A percentile compares a stretch with the other conserved stretches of the same genome.
phyloP scores from a whole-genome alignment of 805 yeast species.

The Saccharomycopsis microspora region DNA sequence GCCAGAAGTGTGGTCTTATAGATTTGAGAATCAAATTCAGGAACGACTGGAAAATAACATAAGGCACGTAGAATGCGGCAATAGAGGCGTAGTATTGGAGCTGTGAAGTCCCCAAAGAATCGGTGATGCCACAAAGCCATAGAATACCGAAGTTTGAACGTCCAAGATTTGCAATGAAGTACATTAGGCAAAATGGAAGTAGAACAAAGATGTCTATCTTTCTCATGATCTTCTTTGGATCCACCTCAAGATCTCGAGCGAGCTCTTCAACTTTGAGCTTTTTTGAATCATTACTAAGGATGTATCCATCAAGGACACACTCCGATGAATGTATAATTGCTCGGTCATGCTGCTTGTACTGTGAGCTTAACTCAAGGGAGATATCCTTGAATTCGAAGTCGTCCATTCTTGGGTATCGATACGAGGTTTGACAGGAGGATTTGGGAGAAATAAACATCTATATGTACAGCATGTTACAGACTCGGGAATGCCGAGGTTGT shows the following conservation, averaged over 20 bases:
- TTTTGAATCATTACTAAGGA: conserved; percentile 7
- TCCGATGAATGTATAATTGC: background rate
- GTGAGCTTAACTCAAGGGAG: no score
- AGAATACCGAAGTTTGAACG: conserved; percentile 70
- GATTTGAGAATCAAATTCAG: conserved; percentile 29
- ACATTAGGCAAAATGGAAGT: conserved; percentile 57
- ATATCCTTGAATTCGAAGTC: no score
- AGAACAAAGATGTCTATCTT: conserved; percentile 56
- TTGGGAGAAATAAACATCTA: no score
- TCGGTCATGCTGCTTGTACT: no score
- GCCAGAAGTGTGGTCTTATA: conserved; percentile 32
- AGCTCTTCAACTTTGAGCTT: conserved; percentile 19
- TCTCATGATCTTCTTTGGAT: conserved; percentile 43
- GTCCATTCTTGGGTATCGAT: no score
- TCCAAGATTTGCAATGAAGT: conserved; percentile 60
- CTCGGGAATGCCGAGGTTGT: no score
- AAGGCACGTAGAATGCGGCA: conserved; percentile 12
- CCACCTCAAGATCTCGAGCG: conserved; percentile 33
- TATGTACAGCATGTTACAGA: no score
- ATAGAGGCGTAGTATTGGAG: background rate
- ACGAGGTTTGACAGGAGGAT: no score
- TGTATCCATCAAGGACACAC: background rate
- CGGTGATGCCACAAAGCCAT: conserved; percentile 19
- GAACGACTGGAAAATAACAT: conserved; percentile 16
- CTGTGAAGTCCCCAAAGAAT: conserved; percentile 38